A percentile compares a stretch with the other conserved stretches of the same genome.
Conservation (phyloP, 116 monocot genomes). For the Dioscorea cayenensis region DNA sequence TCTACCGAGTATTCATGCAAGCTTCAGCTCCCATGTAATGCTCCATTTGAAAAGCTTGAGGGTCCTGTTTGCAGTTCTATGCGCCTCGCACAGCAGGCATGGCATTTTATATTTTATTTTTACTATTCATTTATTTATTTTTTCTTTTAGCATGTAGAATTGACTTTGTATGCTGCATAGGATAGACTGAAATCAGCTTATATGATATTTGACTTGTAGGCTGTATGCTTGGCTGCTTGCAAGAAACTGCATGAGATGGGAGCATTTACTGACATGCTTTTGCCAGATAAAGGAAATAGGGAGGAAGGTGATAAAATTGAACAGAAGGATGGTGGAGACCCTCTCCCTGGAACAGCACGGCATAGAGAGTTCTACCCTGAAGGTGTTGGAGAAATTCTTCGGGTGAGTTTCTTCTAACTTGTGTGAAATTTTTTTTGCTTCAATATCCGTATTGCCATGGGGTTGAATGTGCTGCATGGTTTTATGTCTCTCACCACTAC, state of each 20-base stretch:
- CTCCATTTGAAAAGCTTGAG: conserved; percentile 90
- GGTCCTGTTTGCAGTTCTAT: conserved; percentile 90
- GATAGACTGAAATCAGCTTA: not conserved
- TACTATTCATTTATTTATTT: not conserved
- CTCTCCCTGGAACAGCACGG: conserved; percentile 80
- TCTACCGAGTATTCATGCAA: conserved; percentile 86
- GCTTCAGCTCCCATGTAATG: conserved; percentile 96
- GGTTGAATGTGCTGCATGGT: too few relatives aligned
- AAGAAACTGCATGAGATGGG: conserved; percentile 99
- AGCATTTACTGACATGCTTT: conserved; percentile 94
- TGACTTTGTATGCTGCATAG: not conserved
- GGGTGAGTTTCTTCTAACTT: conserved; percentile 29
- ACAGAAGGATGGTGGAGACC: conserved; percentile 67
- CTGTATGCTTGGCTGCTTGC: conserved; percentile 94
- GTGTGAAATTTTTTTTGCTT: not conserved
- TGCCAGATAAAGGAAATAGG: conserved; percentile 86
- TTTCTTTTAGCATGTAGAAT: not conserved
- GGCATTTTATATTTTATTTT: not conserved
- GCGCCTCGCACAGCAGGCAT: conserved; percentile 91
- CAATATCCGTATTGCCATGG: too few relatives aligned
- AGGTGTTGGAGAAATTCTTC: conserved; percentile 79
- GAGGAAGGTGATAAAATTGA: conserved; percentile 71
- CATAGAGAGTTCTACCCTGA: conserved; percentile 99
- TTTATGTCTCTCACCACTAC: too few relatives aligned
- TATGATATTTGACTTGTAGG: conserved; percentile 34